Percentiles rank a stretch among this genome's conserved stretches.
Evolutionary conservation across 1,284 basidiomycete species (phyloP).

Genomic region (Microbotryomycetes sp.): DNA sequence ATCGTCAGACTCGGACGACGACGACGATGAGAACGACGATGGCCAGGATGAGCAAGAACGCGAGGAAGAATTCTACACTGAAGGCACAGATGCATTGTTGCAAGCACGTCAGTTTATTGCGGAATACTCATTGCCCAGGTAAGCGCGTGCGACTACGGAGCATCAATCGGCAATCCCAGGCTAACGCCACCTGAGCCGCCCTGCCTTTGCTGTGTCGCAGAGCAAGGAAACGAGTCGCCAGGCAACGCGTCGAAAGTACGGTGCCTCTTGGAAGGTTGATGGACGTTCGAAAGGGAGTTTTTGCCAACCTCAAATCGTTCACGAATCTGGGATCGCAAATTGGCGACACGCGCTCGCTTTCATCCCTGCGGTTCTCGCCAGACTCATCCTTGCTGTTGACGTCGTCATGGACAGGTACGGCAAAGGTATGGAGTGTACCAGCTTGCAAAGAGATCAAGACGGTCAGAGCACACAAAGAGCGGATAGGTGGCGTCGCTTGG

Average conservation of each 20-base stretch:
- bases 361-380: conserved; percentile 89
- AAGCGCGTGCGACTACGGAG: conserved; percentile 49
- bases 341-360: conserved; percentile 89
- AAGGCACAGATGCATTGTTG: conserved; percentile 77
- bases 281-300: conserved; percentile 82
- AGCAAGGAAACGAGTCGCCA: conserved; percentile 82
- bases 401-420: conserved; percentile 89
- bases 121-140: conserved; percentile 87
- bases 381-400: conserved; percentile 82
- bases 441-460: conserved; percentile 69
- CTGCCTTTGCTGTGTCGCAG: conserved; percentile 48
- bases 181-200: conserved; percentile 64
- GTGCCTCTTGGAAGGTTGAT: conserved; percentile 86
- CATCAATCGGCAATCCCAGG: conserved; percentile 46
- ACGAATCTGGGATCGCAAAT: conserved; percentile 94
- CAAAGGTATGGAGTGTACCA: conserved; percentile 93
- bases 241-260: conserved; percentile 79
- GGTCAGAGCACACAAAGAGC: conserved; percentile 76
- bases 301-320: conserved; percentile 65
- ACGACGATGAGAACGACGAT: conserved; percentile 18
- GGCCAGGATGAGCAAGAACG: conserved; percentile 56
- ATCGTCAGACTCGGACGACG: conserved; percentile 5
- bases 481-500: conserved; percentile 93
- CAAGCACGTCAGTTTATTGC: conserved; percentile 77
- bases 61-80: conserved; percentile 93